Evolutionary conservation across 1,139 yeast species (phyloP).

Genomic region (Candida dubliniensis): DNA sequence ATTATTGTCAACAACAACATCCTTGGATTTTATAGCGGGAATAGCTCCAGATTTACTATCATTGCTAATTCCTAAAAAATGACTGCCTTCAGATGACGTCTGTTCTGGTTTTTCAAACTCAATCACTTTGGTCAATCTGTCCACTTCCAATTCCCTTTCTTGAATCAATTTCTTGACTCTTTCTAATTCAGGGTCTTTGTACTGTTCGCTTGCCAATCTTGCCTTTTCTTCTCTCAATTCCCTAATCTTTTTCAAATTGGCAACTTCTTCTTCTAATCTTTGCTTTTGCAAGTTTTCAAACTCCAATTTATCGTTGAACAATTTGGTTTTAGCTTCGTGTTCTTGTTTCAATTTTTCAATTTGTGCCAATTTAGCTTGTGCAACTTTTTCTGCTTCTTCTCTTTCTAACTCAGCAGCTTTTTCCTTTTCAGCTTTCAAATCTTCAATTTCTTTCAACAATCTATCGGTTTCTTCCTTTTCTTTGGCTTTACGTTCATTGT

Average conservation of each 20-base stretch:
- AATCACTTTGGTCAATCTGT: slow-evolving; percentile 20
- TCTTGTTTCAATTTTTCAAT: slow-evolving; percentile 36
- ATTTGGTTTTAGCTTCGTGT: slow-evolving; percentile 31
- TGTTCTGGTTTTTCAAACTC: slow-evolving; percentile 2
- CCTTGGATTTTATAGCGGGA: slow-evolving; percentile 9
- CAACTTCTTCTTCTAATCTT: slow-evolving; percentile 40
- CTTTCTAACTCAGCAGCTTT: slow-evolving; percentile 28
- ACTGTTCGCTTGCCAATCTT: slow-evolving; percentile 30
- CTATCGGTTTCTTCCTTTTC: slow-evolving; percentile 25
- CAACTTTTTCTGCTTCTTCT: slow-evolving; percentile 33
- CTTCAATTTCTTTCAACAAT: slow-evolving; percentile 34
- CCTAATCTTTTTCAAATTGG: slow-evolving; percentile 38
- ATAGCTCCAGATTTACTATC: slow-evolving; percentile 10
- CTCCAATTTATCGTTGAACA: slow-evolving; percentile 32
- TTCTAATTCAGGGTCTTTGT: slow-evolving; percentile 25
- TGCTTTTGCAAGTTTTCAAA: slow-evolving; percentile 38
- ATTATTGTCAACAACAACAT: neutral
- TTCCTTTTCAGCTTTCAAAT: slow-evolving; percentile 25
- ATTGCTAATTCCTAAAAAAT: slow-evolving; percentile 12
- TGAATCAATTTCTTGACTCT: slow-evolving; percentile 37
- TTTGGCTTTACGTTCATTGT: slow-evolving; percentile 26
- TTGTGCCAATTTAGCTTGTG: slow-evolving; percentile 34
- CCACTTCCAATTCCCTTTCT: slow-evolving; percentile 37
- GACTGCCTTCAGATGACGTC: neutral
- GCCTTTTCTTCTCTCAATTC: slow-evolving; percentile 41